A percentile compares a stretch with the other conserved stretches of the same genome.
phyloP scores from a whole-genome alignment of 306 rosid species.

The Ormosia semicastrata region DNA sequence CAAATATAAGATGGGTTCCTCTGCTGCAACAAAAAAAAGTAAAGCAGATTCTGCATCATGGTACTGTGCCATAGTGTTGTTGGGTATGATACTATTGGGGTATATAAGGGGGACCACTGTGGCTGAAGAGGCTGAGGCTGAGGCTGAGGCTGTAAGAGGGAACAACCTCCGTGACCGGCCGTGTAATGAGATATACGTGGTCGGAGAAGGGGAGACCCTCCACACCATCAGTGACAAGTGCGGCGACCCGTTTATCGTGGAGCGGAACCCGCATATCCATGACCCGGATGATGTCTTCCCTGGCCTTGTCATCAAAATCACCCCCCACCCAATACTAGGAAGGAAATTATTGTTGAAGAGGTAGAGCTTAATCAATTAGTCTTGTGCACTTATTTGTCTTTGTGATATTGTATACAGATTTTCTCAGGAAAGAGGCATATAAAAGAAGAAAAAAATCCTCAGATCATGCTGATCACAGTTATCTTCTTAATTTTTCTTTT shows the following conservation, averaged over 20 bases:
- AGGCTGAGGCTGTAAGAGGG: conserved; percentile 32
- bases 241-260: conserved; percentile 75
- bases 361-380: background rate
- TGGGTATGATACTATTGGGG: conserved; percentile 55
- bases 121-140: background rate
- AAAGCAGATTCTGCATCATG: conserved; percentile 52
- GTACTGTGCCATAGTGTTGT: conserved; percentile 49
- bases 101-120: conserved; percentile 42
- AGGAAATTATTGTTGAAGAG: background rate
- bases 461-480: background rate
- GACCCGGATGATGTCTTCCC: conserved; percentile 91
- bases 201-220: conserved; percentile 81
- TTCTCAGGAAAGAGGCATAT: background rate
- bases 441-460: background rate
- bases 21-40: background rate
- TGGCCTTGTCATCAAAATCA: conserved; percentile 77
- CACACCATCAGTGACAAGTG: conserved; percentile 84
- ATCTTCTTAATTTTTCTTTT: background rate
- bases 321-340: conserved; percentile 23
- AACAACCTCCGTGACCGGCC: conserved; percentile 31
- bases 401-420: background rate
- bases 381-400: background rate
- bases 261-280: conserved; percentile 84
- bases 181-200: conserved; percentile 54
- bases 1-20: conserved; percentile 11